Conservation (phyloP, 164 flowering plant species). For the Aristolochia fimbriata region DNA sequence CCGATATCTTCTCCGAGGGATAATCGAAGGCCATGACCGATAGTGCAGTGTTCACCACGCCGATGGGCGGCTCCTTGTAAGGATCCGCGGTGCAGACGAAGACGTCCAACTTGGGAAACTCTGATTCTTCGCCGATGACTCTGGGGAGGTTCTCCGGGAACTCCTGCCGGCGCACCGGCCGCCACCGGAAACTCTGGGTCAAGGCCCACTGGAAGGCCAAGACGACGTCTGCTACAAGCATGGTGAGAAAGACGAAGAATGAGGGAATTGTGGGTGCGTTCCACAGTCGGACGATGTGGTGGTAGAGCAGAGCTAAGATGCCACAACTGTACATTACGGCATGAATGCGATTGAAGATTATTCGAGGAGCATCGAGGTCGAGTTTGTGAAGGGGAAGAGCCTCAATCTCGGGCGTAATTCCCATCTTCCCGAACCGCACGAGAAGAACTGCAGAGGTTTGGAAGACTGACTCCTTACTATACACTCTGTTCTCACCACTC, state of each 20-base stretch:
- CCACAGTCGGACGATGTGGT: constrained; percentile 5
- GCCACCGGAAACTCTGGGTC: constrained; percentile 12
- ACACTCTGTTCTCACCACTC: no score
- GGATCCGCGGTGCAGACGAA: constrained; percentile 33
- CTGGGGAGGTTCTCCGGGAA: constrained; percentile 16
- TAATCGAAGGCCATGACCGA: constrained; percentile 24
- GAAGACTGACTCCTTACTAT: neutral
- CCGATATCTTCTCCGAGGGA: constrained; percentile 18
- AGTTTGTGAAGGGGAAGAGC: constrained; percentile 28
- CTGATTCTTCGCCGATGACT: constrained; percentile 1
- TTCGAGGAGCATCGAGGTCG: constrained; percentile 18
- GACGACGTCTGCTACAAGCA: constrained; percentile 13
- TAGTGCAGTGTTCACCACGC: constrained; percentile 18
- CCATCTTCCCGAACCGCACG: constrained; percentile 23
- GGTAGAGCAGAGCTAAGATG: constrained; percentile 31
- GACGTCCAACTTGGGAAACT: constrained; percentile 20
- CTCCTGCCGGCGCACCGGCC: constrained; percentile 13
- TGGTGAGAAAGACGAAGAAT: constrained; percentile 1
- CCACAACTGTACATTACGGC: constrained; percentile 29
- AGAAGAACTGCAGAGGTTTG: neutral
- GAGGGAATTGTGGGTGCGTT: constrained; percentile 3
- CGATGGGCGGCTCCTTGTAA: constrained; percentile 21
- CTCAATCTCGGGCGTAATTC: constrained; percentile 9
- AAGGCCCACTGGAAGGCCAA: constrained; percentile 19
- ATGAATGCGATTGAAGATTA: constrained; percentile 34